These are phyloP conservation scores for Mortierella sp. DNA, from an alignment of 371 early-diverging fungal genomes.

Conservation along the genomic window DNA sequence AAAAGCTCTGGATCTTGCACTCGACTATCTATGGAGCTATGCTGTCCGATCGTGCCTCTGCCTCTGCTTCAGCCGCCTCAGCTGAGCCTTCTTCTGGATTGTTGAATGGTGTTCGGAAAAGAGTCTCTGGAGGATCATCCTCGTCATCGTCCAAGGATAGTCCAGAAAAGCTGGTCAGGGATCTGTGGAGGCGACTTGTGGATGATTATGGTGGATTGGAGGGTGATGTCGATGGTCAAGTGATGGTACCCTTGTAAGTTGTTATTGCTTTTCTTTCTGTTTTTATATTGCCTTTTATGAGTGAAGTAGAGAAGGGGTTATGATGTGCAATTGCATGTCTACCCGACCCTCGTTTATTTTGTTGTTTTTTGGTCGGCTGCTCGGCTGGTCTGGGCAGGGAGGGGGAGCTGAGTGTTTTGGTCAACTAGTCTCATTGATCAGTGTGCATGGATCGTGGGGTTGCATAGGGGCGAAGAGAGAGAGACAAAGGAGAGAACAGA, in stretches of 20 bases:
- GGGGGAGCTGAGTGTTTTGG: not conserved
- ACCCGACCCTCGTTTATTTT: not conserved
- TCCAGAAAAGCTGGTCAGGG: slow-evolving; percentile 48
- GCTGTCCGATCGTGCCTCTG: slow-evolving; percentile 41
- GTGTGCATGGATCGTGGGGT: not conserved
- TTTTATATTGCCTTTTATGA: not conserved
- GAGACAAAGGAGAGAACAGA: not conserved
- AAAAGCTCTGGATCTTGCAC: slow-evolving; percentile 51
- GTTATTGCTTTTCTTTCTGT: not conserved
- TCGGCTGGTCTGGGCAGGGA: not conserved
- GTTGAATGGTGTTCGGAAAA: slow-evolving; percentile 17
- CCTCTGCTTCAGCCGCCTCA: too few relatives aligned
- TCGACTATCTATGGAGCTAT: slow-evolving; percentile 46
- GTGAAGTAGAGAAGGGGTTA: not conserved
- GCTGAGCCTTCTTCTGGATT: slow-evolving; percentile 13
- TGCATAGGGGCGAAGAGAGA: not conserved
- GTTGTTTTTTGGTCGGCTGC: not conserved
- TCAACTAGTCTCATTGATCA: not conserved
- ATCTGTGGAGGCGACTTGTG: slow-evolving; percentile 44
- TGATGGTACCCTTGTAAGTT: slow-evolving; percentile 54
- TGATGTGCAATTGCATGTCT: not conserved
- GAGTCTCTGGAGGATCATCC: slow-evolving; percentile 32
- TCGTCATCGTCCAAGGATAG: slow-evolving; percentile 29
- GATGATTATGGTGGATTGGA: slow-evolving; percentile 48
- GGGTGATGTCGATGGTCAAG: slow-evolving; percentile 56